A percentile compares a stretch with the other conserved stretches of the same genome.
Conservation (phyloP, 306 rosid species). For the Acmispon strigosus region DNA sequence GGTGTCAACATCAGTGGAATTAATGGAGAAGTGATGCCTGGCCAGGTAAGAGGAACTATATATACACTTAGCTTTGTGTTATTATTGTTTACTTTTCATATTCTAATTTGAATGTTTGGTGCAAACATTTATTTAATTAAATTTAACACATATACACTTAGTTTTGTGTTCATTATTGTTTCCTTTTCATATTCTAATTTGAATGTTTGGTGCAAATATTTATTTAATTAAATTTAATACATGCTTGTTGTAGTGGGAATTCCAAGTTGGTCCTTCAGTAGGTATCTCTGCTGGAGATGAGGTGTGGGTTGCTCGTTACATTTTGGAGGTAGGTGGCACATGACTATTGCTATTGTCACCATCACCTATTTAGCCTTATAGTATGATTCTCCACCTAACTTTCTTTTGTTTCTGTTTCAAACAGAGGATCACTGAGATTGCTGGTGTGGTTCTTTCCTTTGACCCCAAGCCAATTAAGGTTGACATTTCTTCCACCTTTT, state of each 20-base stretch:
- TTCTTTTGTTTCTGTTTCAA: conserved; percentile 13
- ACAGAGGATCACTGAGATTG: conserved; percentile 89
- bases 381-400: background rate
- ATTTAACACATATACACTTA: background rate
- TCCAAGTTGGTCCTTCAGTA: conserved; percentile 92
- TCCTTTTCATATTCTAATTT: background rate
- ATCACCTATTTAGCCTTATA: background rate
- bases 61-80: background rate
- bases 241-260: conserved; percentile 69
- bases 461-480: conserved; percentile 97
- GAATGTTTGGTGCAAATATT: background rate
- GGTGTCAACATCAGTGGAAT: conserved; percentile 87
- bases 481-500: background rate
- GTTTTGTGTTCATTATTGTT: background rate
- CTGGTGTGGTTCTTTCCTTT: conserved; percentile 70
- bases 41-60: conserved; percentile 43
- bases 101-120: background rate
- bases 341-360: background rate
- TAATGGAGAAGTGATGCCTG: conserved; percentile 98
- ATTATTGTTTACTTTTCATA: background rate
- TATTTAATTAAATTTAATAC: background rate
- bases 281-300: conserved; percentile 89
- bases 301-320: conserved; percentile 90
- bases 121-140: background rate
- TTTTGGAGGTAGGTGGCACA: conserved; percentile 86